phyloP scores from a whole-genome alignment of 176 grass and related monocot genomes.

The Thinopyrum elongatum region DNA sequence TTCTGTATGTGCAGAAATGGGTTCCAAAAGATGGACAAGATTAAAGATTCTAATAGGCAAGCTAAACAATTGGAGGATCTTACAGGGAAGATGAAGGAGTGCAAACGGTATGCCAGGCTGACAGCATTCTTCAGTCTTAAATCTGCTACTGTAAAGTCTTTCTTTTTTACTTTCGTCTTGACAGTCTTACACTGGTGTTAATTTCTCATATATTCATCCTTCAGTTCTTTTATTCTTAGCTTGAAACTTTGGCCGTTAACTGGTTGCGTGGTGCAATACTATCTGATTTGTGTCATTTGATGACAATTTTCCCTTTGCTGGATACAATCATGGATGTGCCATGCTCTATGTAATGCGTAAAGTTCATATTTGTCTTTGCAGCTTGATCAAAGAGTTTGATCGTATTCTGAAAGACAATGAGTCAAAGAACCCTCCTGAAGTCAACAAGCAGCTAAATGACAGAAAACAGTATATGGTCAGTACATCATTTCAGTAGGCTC shows the following conservation, averaged over 20 bases:
- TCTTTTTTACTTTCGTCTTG: not conserved
- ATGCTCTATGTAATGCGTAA: constrained; percentile 17
- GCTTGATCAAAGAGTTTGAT: constrained; percentile 95
- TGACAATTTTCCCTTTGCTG: constrained; percentile 2
- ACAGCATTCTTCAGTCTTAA: constrained; percentile 23
- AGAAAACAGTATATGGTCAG: constrained; percentile 94
- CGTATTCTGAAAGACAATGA: constrained; percentile 83
- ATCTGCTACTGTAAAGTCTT: not conserved
- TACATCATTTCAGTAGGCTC: constrained; percentile 1
- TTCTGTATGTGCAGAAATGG: constrained; percentile 72
- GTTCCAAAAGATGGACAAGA: constrained; percentile 98
- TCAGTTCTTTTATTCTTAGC: constrained; percentile 13
- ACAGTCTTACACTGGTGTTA: not conserved
- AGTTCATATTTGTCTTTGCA: constrained; percentile 18
- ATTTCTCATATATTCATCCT: not conserved
- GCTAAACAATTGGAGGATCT: constrained; percentile 92
- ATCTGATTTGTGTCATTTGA: not conserved
- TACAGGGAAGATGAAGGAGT: constrained; percentile 96
- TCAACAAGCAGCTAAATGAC: constrained; percentile 85
- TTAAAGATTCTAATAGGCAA: constrained; percentile 93
- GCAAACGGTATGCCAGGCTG: constrained; percentile 62
- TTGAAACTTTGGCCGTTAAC: not conserved
- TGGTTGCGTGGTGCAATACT: constrained; percentile 10
- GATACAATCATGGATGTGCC: not conserved
- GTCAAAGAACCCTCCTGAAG: constrained; percentile 54